Base-by-base conservation (phyloP, 2,329 filamentous ascomycete genomes). In the Hymenoscyphus fructigenus region DNA sequence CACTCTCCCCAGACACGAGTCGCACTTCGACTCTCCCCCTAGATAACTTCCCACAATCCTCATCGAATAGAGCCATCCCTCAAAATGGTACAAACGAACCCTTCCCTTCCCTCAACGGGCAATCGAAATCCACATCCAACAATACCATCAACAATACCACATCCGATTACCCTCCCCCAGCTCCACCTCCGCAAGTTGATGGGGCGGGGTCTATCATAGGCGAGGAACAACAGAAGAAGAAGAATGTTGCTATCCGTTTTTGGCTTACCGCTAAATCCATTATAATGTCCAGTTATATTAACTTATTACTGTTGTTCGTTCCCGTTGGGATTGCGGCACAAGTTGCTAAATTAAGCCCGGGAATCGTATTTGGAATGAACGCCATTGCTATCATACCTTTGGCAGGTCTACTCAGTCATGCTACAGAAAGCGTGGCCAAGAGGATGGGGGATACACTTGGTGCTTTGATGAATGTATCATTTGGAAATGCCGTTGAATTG, bases 401-500 rank as follows among this genome's bases (percentile, higher is more conserved):
- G 67, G 90, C 90, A 59, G 90, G 88, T 64, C 78, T 93, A 61
- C 80, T 93, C 70, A 87, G 86, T 71, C 87, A 88, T 77, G 90
- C 90, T 41, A 93, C 90, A 17, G 90, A 93, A 78, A 89, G 86
- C 64, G 90, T 92, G 65, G 89, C 90, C 58, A 84, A 83, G 69
- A 86, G 87, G 70, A 83, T 93, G 78, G 90, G 90, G 61, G 90
- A 92, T 74, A 88, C 88, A 3, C 79, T 91, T 57, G 89, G 89
- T 63, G 89, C 90, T 38, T 77, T 92, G 71, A 83, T 92, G 75
- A 92, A 92, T 72, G 87, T 92, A 66, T 91, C 89, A 9, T 91
- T 92, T 79, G 89, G 90, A 70, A 92, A 93, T 75, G 88, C 90
- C 26, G 90, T 92, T 28, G 90, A 93, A 77, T 78, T 93, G 74